Evolutionary conservation across 1,139 yeast species (phyloP).

Genomic region (Pichia sp.): DNA sequence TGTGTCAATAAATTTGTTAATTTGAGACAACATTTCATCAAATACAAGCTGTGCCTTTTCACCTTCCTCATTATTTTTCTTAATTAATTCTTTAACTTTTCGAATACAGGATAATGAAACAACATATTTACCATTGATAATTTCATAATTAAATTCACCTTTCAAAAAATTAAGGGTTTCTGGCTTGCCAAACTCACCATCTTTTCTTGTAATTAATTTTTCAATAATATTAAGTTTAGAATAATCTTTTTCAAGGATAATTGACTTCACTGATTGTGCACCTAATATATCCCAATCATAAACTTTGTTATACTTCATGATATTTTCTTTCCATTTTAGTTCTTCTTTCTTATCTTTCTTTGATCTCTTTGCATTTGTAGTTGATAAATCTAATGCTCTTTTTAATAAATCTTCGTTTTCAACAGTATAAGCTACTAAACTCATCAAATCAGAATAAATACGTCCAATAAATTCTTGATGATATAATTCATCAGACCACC

Average conservation of each 20-base stretch:
- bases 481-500: slow-evolving; percentile 76
- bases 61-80: slow-evolving; percentile 1
- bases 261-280: slow-evolving; percentile 14
- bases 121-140: slow-evolving; percentile 15
- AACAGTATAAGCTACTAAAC: slow-evolving; percentile 36
- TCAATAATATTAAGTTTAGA: slow-evolving; percentile 9
- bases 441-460: slow-evolving; percentile 60
- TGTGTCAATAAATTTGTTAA: slow-evolving; percentile 9
- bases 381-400: slow-evolving; percentile 20
- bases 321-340: slow-evolving; percentile 34
- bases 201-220: slow-evolving; percentile 6
- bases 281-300: slow-evolving; percentile 49
- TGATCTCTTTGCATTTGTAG: slow-evolving; percentile 18
- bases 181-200: slow-evolving; percentile 5
- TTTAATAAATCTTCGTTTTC: slow-evolving; percentile 20
- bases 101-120: slow-evolving; percentile 14
- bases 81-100: slow-evolving; percentile 12
- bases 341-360: slow-evolving; percentile 30
- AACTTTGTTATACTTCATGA: slow-evolving; percentile 35
- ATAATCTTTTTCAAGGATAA: slow-evolving; percentile 9
- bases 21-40: slow-evolving; percentile 2
- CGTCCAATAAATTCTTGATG: slow-evolving; percentile 65
- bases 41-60: slow-evolving; percentile 4
- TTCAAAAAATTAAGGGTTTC: slow-evolving; percentile 10
- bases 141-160: slow-evolving; percentile 15